A percentile compares a stretch with the other conserved stretches of the same genome.
These are phyloP conservation scores for Russula sp. DNA, from an alignment of 768 basidiomycete genomes.

Conservation along the genomic window DNA sequence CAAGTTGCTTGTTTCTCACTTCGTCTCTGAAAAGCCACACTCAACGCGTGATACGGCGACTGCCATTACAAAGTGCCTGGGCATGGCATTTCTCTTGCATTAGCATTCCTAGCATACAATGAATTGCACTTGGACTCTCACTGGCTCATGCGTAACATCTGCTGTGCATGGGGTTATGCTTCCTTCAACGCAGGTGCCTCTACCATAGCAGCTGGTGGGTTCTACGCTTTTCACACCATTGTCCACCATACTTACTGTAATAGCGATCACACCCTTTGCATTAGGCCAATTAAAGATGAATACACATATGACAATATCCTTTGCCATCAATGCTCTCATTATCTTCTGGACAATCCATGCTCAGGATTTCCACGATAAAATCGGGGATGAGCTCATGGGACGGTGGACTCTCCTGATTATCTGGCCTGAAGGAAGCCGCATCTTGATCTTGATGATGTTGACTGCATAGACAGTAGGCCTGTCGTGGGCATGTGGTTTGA, in stretches of 20 bases:
- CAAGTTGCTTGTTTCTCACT: too few species aligned
- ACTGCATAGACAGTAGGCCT: constrained; percentile 24
- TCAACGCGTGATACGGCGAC: too few species aligned
- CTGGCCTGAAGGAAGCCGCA: constrained; percentile 16
- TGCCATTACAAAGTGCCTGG: constrained; percentile 5
- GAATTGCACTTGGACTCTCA: constrained; percentile 21
- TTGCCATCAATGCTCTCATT: constrained; percentile 27
- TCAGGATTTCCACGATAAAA: constrained; percentile 31
- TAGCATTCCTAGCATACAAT: constrained; percentile 22
- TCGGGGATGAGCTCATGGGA: constrained; percentile 28
- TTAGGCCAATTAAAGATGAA: not conserved
- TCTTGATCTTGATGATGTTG: constrained; percentile 21
- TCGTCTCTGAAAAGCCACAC: too few species aligned
- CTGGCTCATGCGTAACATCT: constrained; percentile 18
- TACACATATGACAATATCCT: constrained; percentile 2
- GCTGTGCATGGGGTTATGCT: constrained; percentile 20
- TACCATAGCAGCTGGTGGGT: constrained; percentile 3
- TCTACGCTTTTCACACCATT: too few species aligned
- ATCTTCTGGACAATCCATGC: constrained; percentile 34
- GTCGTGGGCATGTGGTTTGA: constrained; percentile 21
- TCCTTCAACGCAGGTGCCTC: constrained; percentile 26
- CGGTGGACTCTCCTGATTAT: constrained; percentile 29
- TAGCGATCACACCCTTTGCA: not conserved
- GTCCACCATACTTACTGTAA: too few species aligned
- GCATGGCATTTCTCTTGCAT: constrained; percentile 15